Conservation (phyloP, 176 grass and related monocot species). For the Carex pumila region DNA sequence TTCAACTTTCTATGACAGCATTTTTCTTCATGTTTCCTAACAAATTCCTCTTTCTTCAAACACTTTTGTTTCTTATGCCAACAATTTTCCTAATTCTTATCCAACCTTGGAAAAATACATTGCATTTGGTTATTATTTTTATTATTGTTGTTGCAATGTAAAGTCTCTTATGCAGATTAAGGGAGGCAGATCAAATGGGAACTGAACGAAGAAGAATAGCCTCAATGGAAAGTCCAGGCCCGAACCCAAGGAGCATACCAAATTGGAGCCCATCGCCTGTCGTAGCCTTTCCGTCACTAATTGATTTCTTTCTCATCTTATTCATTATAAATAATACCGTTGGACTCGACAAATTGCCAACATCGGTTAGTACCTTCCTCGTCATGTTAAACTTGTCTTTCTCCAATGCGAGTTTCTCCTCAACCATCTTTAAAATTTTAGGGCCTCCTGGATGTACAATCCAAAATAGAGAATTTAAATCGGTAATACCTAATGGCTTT, state of each 20-base stretch:
- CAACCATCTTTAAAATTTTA: slow-evolving; percentile 31
- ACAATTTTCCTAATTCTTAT: neutral
- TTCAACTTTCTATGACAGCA: no score
- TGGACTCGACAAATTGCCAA: slow-evolving; percentile 40
- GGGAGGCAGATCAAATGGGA: neutral
- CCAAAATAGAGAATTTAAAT: slow-evolving; percentile 71
- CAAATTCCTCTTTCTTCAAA: neutral
- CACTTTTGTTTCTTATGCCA: neutral
- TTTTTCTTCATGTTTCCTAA: neutral
- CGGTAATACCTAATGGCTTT: neutral
- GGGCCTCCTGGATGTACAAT: slow-evolving; percentile 34
- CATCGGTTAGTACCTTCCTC: slow-evolving; percentile 28
- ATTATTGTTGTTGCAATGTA: neutral
- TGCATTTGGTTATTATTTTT: neutral
- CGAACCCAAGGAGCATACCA: slow-evolving; percentile 26
- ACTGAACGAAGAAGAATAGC: slow-evolving; percentile 32
- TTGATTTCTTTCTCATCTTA: slow-evolving; percentile 33
- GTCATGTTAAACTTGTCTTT: slow-evolving; percentile 36
- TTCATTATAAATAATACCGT: slow-evolving; percentile 44
- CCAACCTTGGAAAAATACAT: neutral
- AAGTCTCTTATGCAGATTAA: neutral
- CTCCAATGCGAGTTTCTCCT: slow-evolving; percentile 22
- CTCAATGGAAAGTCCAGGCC: slow-evolving; percentile 55
- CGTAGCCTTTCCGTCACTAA: neutral
- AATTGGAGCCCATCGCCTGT: slow-evolving; percentile 25